Evolutionary conservation across 495 filamentous ascomycete genomes (phyloP).

Genomic region (Penicillium maclennaniae): DNA sequence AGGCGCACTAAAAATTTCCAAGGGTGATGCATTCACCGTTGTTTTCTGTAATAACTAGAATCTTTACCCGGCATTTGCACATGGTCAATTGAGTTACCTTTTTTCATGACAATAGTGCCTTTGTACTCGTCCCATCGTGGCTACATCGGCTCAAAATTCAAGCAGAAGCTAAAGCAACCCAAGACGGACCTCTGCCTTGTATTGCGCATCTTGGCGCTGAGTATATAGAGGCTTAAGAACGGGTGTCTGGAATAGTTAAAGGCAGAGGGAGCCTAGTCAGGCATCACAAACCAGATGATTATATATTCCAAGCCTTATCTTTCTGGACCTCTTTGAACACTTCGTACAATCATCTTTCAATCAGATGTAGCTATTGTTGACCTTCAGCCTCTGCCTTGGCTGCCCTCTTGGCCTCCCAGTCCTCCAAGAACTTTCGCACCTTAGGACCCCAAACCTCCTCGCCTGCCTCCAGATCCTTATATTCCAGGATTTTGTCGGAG

Average conservation of each 20-base stretch:
- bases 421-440: constrained; percentile 58
- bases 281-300: background rate
- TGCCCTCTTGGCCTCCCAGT: constrained; percentile 50
- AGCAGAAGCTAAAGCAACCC: background rate
- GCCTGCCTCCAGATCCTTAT: constrained; percentile 69
- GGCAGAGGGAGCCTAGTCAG: background rate
- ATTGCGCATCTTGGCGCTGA: no score
- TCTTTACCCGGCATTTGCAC: constrained; percentile 23
- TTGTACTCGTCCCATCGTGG: background rate
- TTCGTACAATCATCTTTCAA: background rate
- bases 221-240: background rate
- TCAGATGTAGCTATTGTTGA: constrained; percentile 1
- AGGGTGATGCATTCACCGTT: constrained; percentile 13
- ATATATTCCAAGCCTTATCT: background rate
- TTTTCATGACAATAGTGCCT: background rate
- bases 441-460: constrained; percentile 82
- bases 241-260: background rate
- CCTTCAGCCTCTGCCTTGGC: constrained; percentile 16
- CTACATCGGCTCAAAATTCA: background rate
- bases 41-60: constrained; percentile 25
- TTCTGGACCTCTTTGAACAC: background rate
- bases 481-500: constrained; percentile 71
- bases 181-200: no score
- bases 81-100: constrained; percentile 15
- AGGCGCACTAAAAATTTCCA: constrained; percentile 17